Evolutionary conservation across 192 early-diverging fungal genomes (phyloP), one percentile per base, ranked within the genome.

Genomic region (Pecoramyces ruminantium): DNA sequence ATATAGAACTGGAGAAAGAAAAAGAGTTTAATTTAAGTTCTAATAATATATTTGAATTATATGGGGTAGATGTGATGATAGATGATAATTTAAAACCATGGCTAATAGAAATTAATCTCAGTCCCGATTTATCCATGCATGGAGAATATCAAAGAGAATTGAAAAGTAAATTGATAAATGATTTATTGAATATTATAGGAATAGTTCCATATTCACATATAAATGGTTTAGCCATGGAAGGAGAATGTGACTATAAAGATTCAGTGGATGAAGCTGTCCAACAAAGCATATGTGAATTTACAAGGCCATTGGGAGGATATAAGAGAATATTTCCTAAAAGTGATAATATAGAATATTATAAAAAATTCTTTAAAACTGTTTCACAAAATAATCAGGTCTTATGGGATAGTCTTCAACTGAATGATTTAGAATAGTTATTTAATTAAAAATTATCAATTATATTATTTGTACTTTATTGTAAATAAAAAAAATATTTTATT

Each of bases 21-120:
- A 40, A 83, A 67, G 40, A 28, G 14, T n/a, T 0, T 38, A 30
- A 78, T 4, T 30, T 51, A 21, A 4, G 2, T 4, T 25, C 17
- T 1, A 80, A 17, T 78, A 30, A 77, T 21, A 6, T 84, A 80
- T 84, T 84, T 79, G 83, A 84, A 25, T 29, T 84, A 27, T 84
- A 81, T 82, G 83, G 83, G 16, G 79, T 84, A 21, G 83, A 84
- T 83, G 30, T 84, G 0, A 82, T 84, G 13, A 30, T 84, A 27
- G 83, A 84, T 51, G 13, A 5, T 25, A 13, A 78, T 12, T 77
- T 84, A 21, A 84, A 84, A 67, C 77, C 83, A 28, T 84, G 83
- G 83, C 18, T 84, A 29, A 82, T 84, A 51, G 83, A 84, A 80
- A 58, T 84, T 9, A 84, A 84, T 40, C 29, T 84, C 9, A 29